Base-by-base conservation (phyloP, 1,284 basidiomycete genomes). In the Tranzscheliella williamsii region DNA sequence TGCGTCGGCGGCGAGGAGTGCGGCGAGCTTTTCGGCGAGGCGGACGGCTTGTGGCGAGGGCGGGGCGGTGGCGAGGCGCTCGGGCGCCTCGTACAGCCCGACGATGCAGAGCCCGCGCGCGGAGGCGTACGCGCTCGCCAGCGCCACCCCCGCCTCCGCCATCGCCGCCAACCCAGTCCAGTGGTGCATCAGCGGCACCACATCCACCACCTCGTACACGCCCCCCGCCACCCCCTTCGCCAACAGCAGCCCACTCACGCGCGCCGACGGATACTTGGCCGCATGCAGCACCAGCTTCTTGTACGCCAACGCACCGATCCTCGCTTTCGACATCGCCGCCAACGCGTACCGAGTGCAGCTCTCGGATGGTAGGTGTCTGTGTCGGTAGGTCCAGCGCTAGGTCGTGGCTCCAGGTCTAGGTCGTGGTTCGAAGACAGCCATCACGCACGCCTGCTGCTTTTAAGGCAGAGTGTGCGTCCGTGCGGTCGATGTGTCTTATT, bases 141-240 rank as follows among this genome's bases (percentile, higher is more conserved):
- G 48, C 2, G 56, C 44, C 2, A 65, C 42, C 0, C 50, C 62
- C 3, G 44, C 62, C 30, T 65, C 62, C 3, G 56, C 56, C 35
- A 60, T 55, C 6, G 62, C 56, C 3, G 52, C 42, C 16, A 65
- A 51, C 2, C 46, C 26, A 4, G 55, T 65, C 62, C 62, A 65
- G 48, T 65, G 62, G 32, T 65, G 62, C 22, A 49, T 55, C 20
- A 65, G 56, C 5, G 62, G 62, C 24, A 65, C 39, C 9, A 43
- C 34, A 35, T 55, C 47, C 20, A 27, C 27, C 20, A 65, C 48
- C 22, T 20, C 42, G 17, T 48, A 11, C 5, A 12, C 23, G 17
- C 22, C 23, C 1, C 47, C 40, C 15, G 41, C 30, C 4, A 38
- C 27, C 32, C 18, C 18, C 16, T 37, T 35, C 21, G 47, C 56